Evolutionary conservation across 768 basidiomycete genomes (phyloP).

Genomic region (Baorangia bicolor): DNA sequence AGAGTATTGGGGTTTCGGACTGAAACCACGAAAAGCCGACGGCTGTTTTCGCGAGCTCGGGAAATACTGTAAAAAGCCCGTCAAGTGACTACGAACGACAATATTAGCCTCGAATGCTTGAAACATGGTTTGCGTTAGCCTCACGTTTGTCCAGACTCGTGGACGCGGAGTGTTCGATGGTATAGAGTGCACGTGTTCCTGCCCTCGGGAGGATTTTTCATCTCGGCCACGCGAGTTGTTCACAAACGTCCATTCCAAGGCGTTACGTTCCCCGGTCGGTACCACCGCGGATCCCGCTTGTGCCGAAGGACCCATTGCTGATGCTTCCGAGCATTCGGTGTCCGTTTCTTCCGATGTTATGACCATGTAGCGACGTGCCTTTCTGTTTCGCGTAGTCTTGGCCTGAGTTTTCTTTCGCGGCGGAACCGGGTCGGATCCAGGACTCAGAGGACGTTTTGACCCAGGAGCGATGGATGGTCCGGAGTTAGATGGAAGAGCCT

Average conservation of each 20-base stretch:
- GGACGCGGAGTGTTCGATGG: constrained; percentile 9
- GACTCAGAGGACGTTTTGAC: constrained; percentile 21
- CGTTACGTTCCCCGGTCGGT: background rate
- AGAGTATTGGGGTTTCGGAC: constrained; percentile 27
- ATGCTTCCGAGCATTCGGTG: background rate
- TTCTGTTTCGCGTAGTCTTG: background rate
- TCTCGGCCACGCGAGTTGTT: background rate
- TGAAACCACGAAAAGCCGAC: constrained; percentile 27
- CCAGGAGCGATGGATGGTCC: background rate
- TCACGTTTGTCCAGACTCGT: constrained; percentile 32
- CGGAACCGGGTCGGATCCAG: background rate
- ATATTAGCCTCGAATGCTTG: background rate
- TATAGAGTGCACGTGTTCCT: background rate
- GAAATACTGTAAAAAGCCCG: constrained; percentile 23
- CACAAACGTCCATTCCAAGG: constrained; percentile 22
- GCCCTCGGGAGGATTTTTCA: background rate
- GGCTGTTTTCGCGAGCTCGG: constrained; percentile 21
- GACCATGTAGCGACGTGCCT: background rate
- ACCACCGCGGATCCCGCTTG: background rate
- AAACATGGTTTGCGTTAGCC: background rate
- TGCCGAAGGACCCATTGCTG: background rate
- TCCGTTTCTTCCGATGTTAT: background rate
- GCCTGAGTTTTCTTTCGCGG: constrained; percentile 10
- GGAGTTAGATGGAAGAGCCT: background rate
- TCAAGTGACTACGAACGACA: constrained; percentile 18